Conservation (phyloP, 208 protist species). For the Crithidia thermophila region DNA sequence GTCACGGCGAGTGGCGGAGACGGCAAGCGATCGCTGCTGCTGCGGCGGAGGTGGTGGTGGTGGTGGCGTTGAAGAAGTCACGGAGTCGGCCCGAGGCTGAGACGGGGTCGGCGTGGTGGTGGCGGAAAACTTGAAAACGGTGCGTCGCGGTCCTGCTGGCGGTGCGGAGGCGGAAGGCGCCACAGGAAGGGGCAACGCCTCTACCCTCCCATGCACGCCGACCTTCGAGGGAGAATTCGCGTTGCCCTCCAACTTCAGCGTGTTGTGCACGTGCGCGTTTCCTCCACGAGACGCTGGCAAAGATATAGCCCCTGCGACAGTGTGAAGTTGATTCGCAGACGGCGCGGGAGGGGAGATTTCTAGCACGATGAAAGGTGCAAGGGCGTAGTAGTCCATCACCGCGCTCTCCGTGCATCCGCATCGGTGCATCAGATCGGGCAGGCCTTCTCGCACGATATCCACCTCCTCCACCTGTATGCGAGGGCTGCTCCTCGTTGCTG, state of each 20-base stretch:
- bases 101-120: background rate
- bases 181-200: background rate
- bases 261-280: too few relatives aligned
- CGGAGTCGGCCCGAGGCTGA: background rate
- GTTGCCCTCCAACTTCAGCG: too few relatives aligned
- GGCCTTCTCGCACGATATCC: constrained; percentile 69
- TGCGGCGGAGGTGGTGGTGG: background rate
- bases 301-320: too few relatives aligned
- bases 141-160: constrained; percentile 22
- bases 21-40: background rate
- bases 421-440: constrained; percentile 51
- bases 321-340: too few relatives aligned
- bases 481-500: too few relatives aligned
- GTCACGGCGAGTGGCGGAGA: background rate
- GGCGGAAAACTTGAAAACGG: constrained; percentile 37
- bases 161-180: background rate
- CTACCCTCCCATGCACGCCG: too few relatives aligned
- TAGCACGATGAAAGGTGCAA: constrained; percentile 73
- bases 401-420: constrained; percentile 51
- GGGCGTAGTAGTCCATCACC: constrained; percentile 65
- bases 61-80: background rate
- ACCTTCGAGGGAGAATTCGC: too few relatives aligned
- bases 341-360: constrained; percentile 24
- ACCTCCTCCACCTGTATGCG: constrained; percentile 31
- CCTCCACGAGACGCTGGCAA: too few relatives aligned